These are phyloP conservation scores for Pythium dissimile DNA, from an alignment of 352 stramenopile genomes.

Conservation along the genomic window DNA sequence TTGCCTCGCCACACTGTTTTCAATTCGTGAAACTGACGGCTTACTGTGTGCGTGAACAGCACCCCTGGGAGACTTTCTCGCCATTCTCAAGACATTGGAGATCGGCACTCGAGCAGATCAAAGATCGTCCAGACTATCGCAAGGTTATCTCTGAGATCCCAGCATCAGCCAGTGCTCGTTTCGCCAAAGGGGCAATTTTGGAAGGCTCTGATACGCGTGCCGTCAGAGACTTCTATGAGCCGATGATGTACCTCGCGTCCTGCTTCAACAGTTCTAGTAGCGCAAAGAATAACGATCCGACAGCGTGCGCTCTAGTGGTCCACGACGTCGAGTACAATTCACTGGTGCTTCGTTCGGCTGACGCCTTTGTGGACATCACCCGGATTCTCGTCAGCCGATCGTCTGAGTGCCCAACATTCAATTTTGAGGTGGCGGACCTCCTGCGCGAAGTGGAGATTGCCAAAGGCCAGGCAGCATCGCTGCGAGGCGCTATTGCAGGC, in stretches of 20 bases:
- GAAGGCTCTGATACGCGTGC: constrained; percentile 29
- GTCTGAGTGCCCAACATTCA: constrained; percentile 51
- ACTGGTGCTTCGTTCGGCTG: constrained; percentile 58
- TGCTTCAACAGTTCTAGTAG: not conserved
- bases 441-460: constrained; percentile 37
- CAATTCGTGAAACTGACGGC: not conserved
- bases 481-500: constrained; percentile 47
- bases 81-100: constrained; percentile 68
- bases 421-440: constrained; percentile 39
- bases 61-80: constrained; percentile 86
- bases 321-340: constrained; percentile 83
- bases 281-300: not conserved
- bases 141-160: constrained; percentile 46
- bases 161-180: constrained; percentile 40
- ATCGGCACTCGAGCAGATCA: constrained; percentile 37
- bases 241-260: constrained; percentile 73
- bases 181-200: constrained; percentile 38
- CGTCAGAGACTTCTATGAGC: constrained; percentile 66
- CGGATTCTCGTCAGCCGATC: constrained; percentile 57
- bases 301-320: constrained; percentile 35
- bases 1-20: not conserved
- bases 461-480: constrained; percentile 16
- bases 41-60: constrained; percentile 40
- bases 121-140: constrained; percentile 42
- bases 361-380: constrained; percentile 63